Conservation (phyloP, 176 grass and related monocot species). For the Oropetium thomaeum region DNA sequence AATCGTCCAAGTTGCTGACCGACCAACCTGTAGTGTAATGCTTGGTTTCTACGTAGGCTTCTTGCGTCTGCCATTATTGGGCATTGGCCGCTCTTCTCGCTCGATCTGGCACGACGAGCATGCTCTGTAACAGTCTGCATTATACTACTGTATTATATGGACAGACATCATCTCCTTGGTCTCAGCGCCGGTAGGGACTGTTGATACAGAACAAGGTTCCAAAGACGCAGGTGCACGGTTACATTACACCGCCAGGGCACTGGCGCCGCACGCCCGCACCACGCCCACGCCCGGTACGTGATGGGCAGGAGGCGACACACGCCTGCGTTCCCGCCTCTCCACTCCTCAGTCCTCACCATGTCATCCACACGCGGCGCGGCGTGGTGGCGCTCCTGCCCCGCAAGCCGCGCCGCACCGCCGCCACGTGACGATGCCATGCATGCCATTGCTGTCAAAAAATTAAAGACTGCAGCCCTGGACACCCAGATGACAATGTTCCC, state of each 20-base stretch:
- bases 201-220: neutral
- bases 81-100: neutral
- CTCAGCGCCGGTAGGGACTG: constrained; percentile 1
- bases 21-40: constrained; percentile 24
- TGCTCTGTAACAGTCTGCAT: neutral
- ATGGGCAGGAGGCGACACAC: neutral
- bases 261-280: neutral
- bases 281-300: neutral
- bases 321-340: neutral
- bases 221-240: neutral
- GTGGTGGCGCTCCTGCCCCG: neutral
- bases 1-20: constrained; percentile 25
- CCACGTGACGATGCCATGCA: constrained; percentile 5
- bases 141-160: neutral
- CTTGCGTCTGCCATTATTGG: neutral
- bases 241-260: neutral
- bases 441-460: neutral
- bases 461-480: neutral
- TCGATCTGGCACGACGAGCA: neutral
- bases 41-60: constrained; percentile 27
- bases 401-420: neutral
- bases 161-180: neutral
- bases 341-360: neutral
- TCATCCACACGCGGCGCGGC: neutral
- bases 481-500: neutral